Evolutionary conservation across 176 grass and related monocot genomes (phyloP), one percentile per base, ranked within the genome.

Genomic region (Aechmea fasciata): DNA sequence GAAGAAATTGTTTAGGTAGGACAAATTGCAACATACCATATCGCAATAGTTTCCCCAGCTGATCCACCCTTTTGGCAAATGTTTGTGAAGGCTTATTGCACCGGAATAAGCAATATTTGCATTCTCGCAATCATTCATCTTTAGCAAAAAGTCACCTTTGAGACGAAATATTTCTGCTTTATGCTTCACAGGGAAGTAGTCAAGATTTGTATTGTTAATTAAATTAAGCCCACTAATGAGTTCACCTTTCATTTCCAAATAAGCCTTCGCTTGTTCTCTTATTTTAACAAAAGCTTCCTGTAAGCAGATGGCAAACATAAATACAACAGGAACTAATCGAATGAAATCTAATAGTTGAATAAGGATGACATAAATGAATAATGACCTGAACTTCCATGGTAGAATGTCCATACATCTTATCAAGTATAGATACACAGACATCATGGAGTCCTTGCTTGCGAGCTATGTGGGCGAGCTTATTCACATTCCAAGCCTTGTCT

Each of bases 201-300:
- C 90, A 59, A 99, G 74, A 82, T 99, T 93, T 25, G 94, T 99
- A 77, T 88, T 90, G 69, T 82, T 99, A 66, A 99, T 87, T 65
- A 99, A 80, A 69, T 93, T 99, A 76, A 99, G 82, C 50, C 94
- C 94, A 73, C 77, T 99, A 69, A 87, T 74, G 47, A 99, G 66
- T 87, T 99, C 94, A 0, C 94, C 94, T 80, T 93, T 99, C 84
- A 93, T 93, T 84, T 99, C 84, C 79, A 99, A 82, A 62, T 90
- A 93, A 69, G 94, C 94, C 74, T 99, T 99, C 57, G 94, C 94
- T 82, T 99, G 94, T 79, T 99, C 94, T 64, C 84, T 90, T 78
- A 99, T 99, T 80, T 99, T 99, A 70, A 99, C 94, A 85, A 99
- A 99, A 63, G 94, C 94, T 85, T 99, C 94, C 94, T 96, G 84